Conservation (phyloP, 352 stramenopile genomes). For the Globisporangium camurandrum region DNA sequence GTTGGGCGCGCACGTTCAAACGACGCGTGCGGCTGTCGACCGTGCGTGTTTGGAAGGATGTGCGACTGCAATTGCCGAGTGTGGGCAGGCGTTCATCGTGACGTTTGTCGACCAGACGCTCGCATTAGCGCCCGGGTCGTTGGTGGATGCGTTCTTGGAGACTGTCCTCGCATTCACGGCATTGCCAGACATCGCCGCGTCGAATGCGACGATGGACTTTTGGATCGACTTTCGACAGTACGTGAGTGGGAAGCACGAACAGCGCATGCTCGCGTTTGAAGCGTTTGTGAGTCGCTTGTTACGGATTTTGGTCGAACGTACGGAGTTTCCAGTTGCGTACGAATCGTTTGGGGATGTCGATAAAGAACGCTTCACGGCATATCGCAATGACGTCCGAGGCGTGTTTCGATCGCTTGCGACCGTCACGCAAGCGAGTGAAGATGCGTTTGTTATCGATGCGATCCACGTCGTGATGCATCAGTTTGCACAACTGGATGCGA, state of each 20-base stretch:
- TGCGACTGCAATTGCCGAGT: constrained; percentile 57
- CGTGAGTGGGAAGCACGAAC: constrained; percentile 68
- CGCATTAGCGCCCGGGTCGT: constrained; percentile 39
- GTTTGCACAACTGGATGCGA: constrained; percentile 48
- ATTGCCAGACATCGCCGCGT: constrained; percentile 51
- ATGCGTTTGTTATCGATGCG: constrained; percentile 70
- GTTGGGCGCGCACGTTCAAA: constrained; percentile 48
- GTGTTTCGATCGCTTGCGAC: constrained; percentile 76
- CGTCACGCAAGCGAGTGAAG: constrained; percentile 54
- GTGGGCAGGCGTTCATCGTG: constrained; percentile 65
- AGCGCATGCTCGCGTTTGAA: constrained; percentile 61
- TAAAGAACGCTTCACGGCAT: constrained; percentile 57
- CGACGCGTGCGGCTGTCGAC: constrained; percentile 20
- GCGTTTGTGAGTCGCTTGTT: constrained; percentile 64
- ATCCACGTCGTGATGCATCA: constrained; percentile 68
- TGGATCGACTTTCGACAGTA: constrained; percentile 77
- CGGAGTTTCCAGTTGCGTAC: constrained; percentile 52
- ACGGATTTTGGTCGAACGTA: constrained; percentile 63
- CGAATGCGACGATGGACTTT: constrained; percentile 78
- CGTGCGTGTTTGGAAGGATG: constrained; percentile 40
- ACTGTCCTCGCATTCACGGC: constrained; percentile 63
- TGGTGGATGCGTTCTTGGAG: constrained; percentile 75
- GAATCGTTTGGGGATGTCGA: constrained; percentile 32
- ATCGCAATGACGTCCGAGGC: constrained; percentile 64
- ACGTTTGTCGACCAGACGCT: constrained; percentile 78